phyloP scores from a whole-genome alignment of 129 eudicot species.

The Solidago caesia region DNA sequence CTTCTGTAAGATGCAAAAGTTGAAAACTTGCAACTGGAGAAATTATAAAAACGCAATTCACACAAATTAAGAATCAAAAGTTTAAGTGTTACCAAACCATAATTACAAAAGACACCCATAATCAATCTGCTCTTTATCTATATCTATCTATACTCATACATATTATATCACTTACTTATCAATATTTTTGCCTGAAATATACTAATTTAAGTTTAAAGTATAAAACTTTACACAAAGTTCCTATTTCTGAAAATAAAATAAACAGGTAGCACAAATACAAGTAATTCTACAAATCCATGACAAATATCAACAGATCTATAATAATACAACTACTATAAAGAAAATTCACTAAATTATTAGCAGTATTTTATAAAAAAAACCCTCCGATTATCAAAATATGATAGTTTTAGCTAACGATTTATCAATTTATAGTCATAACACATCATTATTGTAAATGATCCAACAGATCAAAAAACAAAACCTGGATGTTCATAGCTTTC shows the following conservation, averaged over 20 bases:
- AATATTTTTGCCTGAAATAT: no score
- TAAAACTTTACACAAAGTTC: background rate
- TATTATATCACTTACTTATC: no score
- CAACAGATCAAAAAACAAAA: conserved; percentile 24
- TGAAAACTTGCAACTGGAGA: no score
- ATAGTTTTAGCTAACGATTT: background rate
- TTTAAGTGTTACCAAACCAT: no score
- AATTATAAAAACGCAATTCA: no score
- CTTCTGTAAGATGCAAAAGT: no score
- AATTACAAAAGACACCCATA: no score
- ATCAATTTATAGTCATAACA: background rate
- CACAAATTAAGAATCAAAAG: no score
- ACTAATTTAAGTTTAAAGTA: background rate
- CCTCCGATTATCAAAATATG: conserved; percentile 5
- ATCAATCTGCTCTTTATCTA: no score
- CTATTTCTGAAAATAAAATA: background rate
- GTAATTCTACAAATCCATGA: background rate
- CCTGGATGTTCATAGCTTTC: conserved; percentile 83
- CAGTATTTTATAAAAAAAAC: no score
- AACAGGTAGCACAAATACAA: background rate
- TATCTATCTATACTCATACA: no score
- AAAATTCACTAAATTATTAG: background rate
- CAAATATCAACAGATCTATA: conserved; percentile 24
- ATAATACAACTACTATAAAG: background rate
- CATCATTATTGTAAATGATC: background rate